A percentile compares a stretch with the other conserved stretches of the same genome.
phyloP scores from a whole-genome alignment of 257 asterid species.

The Perilla frutescens region DNA sequence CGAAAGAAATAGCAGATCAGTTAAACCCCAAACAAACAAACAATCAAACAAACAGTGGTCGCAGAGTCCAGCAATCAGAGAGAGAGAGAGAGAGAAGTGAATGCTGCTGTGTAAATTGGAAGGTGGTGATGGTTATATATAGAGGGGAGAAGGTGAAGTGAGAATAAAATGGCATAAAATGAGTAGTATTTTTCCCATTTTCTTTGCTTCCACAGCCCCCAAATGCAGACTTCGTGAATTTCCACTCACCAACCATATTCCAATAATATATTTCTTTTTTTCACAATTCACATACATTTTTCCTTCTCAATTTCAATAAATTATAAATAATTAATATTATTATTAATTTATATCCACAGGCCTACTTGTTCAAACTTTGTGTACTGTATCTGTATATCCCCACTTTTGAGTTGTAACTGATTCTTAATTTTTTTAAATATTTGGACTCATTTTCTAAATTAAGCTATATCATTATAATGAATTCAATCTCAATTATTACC shows the following conservation, averaged over 20 bases:
- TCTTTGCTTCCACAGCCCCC: constrained; percentile 55
- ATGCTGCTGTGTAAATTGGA: constrained; percentile 24
- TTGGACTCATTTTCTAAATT: too few species aligned
- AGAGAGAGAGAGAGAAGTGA: constrained; percentile 17
- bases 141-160: constrained; percentile 31
- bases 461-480: too few species aligned
- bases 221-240: constrained; percentile 61
- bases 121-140: constrained; percentile 40
- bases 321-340: too few species aligned
- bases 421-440: too few species aligned
- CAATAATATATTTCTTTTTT: neutral
- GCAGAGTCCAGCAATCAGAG: neutral
- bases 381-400: neutral
- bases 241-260: constrained; percentile 45
- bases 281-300: neutral
- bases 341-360: neutral
- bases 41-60: neutral
- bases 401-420: neutral
- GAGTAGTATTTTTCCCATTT: constrained; percentile 37
- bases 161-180: constrained; percentile 28
- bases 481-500: too few species aligned
- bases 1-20: constrained; percentile 38
- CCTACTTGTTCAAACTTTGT: neutral
- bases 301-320: too few species aligned
- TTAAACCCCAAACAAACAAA: constrained; percentile 1